Conservation (phyloP, 2,329 filamentous ascomycete species). For the Rhynchosporium secalis region DNA sequence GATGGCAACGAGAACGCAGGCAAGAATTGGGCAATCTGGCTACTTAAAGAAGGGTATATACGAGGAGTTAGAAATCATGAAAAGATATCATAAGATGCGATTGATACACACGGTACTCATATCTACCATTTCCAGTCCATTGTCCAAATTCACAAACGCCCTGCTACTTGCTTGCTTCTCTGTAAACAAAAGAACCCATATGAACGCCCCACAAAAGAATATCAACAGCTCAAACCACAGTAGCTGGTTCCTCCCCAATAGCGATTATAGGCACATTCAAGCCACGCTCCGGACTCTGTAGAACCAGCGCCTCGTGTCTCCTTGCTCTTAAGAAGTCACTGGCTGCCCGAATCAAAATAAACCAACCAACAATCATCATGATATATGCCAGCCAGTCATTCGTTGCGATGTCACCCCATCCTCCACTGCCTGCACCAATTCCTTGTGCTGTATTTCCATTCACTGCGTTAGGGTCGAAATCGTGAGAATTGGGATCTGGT, state of each 20-base stretch:
- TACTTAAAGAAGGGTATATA: too few relatives aligned
- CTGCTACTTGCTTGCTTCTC: constrained; percentile 1
- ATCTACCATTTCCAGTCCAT: background rate
- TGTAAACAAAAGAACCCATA: constrained; percentile 3
- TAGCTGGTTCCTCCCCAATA: constrained; percentile 77
- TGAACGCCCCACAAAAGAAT: constrained; percentile 19
- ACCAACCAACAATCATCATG: constrained; percentile 97
- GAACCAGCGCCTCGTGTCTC: constrained; percentile 86
- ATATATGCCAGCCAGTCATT: constrained; percentile 89
- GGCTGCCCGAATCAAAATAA: constrained; percentile 90
- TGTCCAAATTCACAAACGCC: constrained; percentile 19
- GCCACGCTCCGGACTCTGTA: constrained; percentile 89
- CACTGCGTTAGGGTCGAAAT: constrained; percentile 76
- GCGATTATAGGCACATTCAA: constrained; percentile 84
- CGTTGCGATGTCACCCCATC: constrained; percentile 61
- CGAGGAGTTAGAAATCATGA: background rate
- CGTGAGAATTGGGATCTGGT: constrained; percentile 84
- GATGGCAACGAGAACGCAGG: too few relatives aligned
- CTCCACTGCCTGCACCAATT: constrained; percentile 44
- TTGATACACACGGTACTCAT: constrained; percentile 4
- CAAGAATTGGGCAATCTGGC: too few relatives aligned
- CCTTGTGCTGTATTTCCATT: constrained; percentile 44
- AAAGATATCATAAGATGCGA: constrained; percentile 7
- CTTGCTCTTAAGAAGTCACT: constrained; percentile 86
- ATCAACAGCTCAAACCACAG: constrained; percentile 59